Percentiles rank a stretch among this genome's conserved stretches.
These are phyloP conservation scores for Vitis hybrid DNA, from an alignment of 177 flowering plant species.

Conservation along the genomic window DNA sequence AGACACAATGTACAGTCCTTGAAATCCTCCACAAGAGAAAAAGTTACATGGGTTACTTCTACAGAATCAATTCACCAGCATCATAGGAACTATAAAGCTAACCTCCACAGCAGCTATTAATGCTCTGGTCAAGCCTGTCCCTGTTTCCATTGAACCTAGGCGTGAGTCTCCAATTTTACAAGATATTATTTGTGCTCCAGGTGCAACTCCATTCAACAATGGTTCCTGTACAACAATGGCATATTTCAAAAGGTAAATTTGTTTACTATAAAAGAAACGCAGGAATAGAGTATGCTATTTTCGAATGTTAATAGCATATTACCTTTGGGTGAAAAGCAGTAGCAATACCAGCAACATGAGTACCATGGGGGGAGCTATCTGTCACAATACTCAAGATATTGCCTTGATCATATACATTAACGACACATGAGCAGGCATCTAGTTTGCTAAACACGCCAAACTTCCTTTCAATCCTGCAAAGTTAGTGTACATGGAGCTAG, in stretches of 20 bases:
- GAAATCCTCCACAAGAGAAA: too few relatives aligned
- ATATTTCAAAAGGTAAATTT: slow-evolving; percentile 1
- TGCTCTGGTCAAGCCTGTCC: slow-evolving; percentile 94
- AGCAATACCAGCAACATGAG: slow-evolving; percentile 99
- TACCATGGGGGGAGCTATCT: slow-evolving; percentile 94
- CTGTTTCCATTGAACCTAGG: slow-evolving; percentile 94
- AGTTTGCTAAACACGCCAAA: slow-evolving; percentile 88
- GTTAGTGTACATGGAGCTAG: slow-evolving; percentile 3
- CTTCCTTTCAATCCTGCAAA: slow-evolving; percentile 76
- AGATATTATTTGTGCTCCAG: slow-evolving; percentile 94
- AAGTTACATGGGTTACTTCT: too few relatives aligned
- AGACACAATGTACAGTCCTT: background rate
- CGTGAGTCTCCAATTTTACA: slow-evolving; percentile 98
- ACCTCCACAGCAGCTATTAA: slow-evolving; percentile 97
- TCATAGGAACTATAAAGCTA: background rate
- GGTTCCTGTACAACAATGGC: slow-evolving; percentile 52
- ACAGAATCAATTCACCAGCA: too few relatives aligned
- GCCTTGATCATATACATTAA: slow-evolving; percentile 84
- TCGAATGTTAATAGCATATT: slow-evolving; percentile 1
- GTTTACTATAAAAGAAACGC: background rate
- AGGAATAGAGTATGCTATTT: slow-evolving; percentile 5
- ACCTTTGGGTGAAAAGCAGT: slow-evolving; percentile 95
- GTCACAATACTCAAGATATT: slow-evolving; percentile 90
- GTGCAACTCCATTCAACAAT: slow-evolving; percentile 93
- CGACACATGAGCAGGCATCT: slow-evolving; percentile 93